Evolutionary conservation across 257 asterid species (phyloP), one percentile per base, ranked within the genome.

Genomic region (Pogostemon cablin): DNA sequence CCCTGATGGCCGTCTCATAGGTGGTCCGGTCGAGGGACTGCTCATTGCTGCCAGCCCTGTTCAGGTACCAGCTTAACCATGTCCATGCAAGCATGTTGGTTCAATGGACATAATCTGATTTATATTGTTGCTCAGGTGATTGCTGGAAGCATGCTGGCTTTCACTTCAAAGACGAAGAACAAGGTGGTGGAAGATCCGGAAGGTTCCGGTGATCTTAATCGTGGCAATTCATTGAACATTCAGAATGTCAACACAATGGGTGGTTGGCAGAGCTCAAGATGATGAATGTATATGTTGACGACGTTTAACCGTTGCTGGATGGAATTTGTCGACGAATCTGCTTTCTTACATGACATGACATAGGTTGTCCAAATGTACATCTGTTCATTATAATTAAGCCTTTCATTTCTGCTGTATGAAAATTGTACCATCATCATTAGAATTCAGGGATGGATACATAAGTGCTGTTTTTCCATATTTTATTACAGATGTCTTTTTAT

Each of bases 1-100:
- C 55, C 95, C 97, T 35, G 95, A 90, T 80, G 96, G 96, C 37
- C 90, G 88, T 62, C 90, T 90, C 74, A 84, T 86, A 37, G 97
- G 97, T 49, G 97, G 97, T 54, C 86, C 88, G 2, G 91, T 90
- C 50, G 96, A 91, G 54, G 97, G 93, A 62, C 86, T 81, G 67
- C 97, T 90, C 78, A 81, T 88, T 66, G 97, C 97, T 62, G 97
- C 95, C 58, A 88, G 85, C 78, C 87, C 87, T 32, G 87, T 86
- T 76, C 97, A 88, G 97, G 97, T 90, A 64, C 58, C 49, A 7
- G 69, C 77, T 72, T 59, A 34, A 9, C 52, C 40, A 54, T 65
- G 32, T 25, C 32, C 32, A 25, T 25, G 32, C 32, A 25, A 1
- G 32, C 32, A 25, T 25, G 32, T 1, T 0, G 32, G 32, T 25